These are phyloP conservation scores for Ogataea methylovora DNA, from an alignment of 805 yeast genomes.

Conservation along the genomic window DNA sequence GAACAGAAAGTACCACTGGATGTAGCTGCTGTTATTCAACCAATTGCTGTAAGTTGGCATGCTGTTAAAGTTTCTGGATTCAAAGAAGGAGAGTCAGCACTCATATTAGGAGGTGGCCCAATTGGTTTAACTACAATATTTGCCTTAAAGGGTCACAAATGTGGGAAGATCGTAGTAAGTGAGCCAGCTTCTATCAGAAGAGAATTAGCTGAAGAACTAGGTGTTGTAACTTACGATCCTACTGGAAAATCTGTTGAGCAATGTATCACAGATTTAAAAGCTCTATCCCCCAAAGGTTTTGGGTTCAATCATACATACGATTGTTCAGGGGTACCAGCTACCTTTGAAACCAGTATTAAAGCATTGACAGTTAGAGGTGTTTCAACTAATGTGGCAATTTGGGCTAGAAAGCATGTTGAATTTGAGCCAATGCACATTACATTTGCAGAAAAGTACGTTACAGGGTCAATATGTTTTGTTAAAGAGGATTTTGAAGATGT, in stretches of 20 bases:
- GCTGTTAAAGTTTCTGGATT: conserved; percentile 41
- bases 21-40: conserved; percentile 51
- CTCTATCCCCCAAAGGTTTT: conserved; percentile 29
- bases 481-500: conserved; percentile 36
- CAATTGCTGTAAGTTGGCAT: conserved; percentile 54
- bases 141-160: conserved; percentile 41
- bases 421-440: conserved; percentile 40
- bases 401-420: conserved; percentile 39
- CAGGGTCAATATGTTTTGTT: conserved; percentile 40
- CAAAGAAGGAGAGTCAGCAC: conserved; percentile 35
- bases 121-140: conserved; percentile 44
- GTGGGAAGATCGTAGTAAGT: conserved; percentile 35
- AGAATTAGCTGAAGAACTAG: conserved; percentile 26
- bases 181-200: conserved; percentile 42
- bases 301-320: conserved; percentile 48
- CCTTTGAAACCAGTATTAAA: conserved; percentile 34
- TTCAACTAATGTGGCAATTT: conserved; percentile 41
- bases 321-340: conserved; percentile 43
- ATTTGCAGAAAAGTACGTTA: conserved; percentile 31
- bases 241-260: conserved; percentile 19
- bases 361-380: conserved; percentile 34
- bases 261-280: conserved; percentile 24
- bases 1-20: conserved; percentile 34
- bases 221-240: conserved; percentile 27
- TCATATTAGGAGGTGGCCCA: conserved; percentile 50